Percentiles rank a stretch among this genome's conserved stretches.
phyloP scores from a whole-genome alignment of 2,329 filamentous ascomycete species.

The Exutisphaerella laricina region DNA sequence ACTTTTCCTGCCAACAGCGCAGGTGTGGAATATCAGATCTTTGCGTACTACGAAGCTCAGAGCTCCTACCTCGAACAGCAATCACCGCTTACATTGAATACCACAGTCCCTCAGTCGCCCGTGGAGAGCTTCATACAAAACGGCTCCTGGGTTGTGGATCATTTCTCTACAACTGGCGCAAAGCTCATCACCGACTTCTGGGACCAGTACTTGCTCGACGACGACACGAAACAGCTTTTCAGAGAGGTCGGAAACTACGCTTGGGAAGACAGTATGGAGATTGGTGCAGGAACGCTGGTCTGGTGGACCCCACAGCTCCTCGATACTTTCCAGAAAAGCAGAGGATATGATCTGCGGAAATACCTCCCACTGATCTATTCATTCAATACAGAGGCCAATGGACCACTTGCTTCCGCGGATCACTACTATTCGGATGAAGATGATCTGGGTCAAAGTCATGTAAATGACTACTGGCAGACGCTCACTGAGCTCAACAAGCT shows the following conservation, averaged over 20 bases:
- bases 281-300: conserved; percentile 22
- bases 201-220: conserved; percentile 30
- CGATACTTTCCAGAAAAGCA: conserved; percentile 20
- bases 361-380: conserved; percentile 32
- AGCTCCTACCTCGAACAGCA: conserved; percentile 30
- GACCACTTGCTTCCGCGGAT: conserved; percentile 20
- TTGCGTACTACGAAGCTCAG: conserved; percentile 31
- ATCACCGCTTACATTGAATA: conserved; percentile 24
- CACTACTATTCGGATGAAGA: conserved; percentile 23
- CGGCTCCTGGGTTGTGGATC: conserved; percentile 33
- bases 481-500: conserved; percentile 30
- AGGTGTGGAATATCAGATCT: conserved; percentile 25
- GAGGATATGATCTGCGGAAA: conserved; percentile 29
- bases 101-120: conserved; percentile 20
- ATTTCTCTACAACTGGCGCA: conserved; percentile 31
- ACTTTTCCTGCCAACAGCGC: conserved; percentile 19
- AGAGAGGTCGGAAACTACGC: conserved; percentile 31
- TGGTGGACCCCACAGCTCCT: conserved; percentile 28
- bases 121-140: conserved; percentile 27
- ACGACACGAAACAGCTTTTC: conserved; percentile 21
- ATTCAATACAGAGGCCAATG: conserved; percentile 20
- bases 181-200: conserved; percentile 30
- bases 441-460: conserved; percentile 21
- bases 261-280: conserved; percentile 35
- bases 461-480: conserved; percentile 30